Evolutionary conservation across 2,329 filamentous ascomycete species (phyloP), one percentile per base, ranked within the genome.

Genomic region (Pseudocercospora macadamiae): DNA sequence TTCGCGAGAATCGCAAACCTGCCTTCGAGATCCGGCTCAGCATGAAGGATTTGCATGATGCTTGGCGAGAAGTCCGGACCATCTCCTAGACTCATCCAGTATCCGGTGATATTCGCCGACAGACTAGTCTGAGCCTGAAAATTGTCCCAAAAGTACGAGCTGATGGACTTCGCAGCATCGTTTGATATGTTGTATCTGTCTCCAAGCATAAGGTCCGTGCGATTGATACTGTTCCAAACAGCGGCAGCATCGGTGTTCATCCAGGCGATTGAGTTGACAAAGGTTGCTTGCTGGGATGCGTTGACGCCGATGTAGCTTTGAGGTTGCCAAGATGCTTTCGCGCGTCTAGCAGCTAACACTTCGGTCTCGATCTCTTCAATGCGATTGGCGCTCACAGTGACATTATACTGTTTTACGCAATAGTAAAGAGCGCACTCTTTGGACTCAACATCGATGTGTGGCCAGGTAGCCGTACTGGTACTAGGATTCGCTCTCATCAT

Each of bases 371-470:
- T 28, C 3, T 51, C 18, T 19, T 19, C 19, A 3, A 54, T 12
- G 3, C 10, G 21, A 23, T 51, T 51, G 53, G 54, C 56, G 3
- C 16, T 45, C 26, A 59, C 48, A 14, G 8, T 21, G 0, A 44
- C 39, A 2, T 44, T n/a, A 34, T 64, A 62, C 4, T 28, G 16
- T 6, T 62, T 62, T 6, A 64, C 55, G 37, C 61, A 62, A 45
- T 64, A 64, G 36, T 57, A 55, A 2, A 64, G 53, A 4, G 47
- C 59, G 44, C 61, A 64, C 26, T 64, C 61, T 6, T 39, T 25
- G 2, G 59, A 55, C 1, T 45, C 9, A n/a, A 62, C 12, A 7
- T 32, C n/a, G 6, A 54, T 9, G 8, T 61, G 6, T 1, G 61
- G 59, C 59, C 59, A 61, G 5, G 12, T 26, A 1, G 30, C 18